These are phyloP conservation scores for Logfia minima DNA, from an alignment of 129 eudicot genomes.

Conservation along the genomic window DNA sequence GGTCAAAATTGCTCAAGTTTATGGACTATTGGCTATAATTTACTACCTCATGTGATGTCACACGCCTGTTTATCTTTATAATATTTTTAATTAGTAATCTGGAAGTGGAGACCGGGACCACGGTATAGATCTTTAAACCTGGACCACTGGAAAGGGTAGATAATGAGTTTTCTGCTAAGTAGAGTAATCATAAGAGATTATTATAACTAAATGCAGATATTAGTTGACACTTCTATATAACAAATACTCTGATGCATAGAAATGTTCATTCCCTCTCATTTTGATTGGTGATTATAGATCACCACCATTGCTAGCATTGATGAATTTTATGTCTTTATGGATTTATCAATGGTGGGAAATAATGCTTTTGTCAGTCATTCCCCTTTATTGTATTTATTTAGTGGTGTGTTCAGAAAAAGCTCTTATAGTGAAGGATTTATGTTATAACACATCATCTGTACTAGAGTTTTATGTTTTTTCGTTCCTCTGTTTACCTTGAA, in stretches of 20 bases:
- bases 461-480: not conserved
- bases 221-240: not conserved
- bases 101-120: conserved; percentile 33
- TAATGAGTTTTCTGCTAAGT: conserved; percentile 15
- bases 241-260: conserved; percentile 11
- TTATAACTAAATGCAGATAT: not conserved
- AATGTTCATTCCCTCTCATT: conserved; percentile 13
- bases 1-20: not conserved
- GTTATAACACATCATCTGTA: conserved; percentile 8
- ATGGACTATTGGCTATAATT: not conserved
- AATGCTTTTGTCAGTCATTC: conserved; percentile 30
- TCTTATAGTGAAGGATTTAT: conserved; percentile 14
- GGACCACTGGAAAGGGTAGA: conserved; percentile 18
- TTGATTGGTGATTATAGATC: conserved; percentile 24
- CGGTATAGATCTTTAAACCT: conserved; percentile 6
- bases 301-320: not conserved
- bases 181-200: not conserved
- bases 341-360: conserved; percentile 23
- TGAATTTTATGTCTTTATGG: conserved; percentile 22
- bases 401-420: conserved; percentile 4
- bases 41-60: not conserved
- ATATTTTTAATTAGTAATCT: conserved; percentile 8
- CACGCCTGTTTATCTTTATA: conserved; percentile 7
- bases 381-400: not conserved
- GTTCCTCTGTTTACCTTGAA: conserved; percentile 6